A percentile compares a stretch with the other conserved stretches of the same genome.
Evolutionary conservation across 805 yeast genomes (phyloP).

Genomic region (Hanseniaspora clermontiae): DNA sequence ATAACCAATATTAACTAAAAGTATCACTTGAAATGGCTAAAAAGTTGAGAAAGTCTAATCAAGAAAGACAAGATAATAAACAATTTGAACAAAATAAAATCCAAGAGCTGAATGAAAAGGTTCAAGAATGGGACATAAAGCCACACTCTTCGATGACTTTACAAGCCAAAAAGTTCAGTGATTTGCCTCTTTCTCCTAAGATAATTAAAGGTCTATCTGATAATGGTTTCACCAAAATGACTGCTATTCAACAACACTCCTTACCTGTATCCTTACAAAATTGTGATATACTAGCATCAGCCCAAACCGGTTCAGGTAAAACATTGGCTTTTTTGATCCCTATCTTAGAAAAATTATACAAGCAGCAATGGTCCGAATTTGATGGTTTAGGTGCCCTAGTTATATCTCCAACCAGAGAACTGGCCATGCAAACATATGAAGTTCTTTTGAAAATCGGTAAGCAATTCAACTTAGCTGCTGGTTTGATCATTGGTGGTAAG

Average conservation of each 20-base stretch:
- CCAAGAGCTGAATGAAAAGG: slow-evolving; percentile 36
- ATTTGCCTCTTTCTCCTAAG: slow-evolving; percentile 58
- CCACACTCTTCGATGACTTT: slow-evolving; percentile 14
- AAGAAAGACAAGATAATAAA: slow-evolving; percentile 31
- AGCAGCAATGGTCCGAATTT: slow-evolving; percentile 61
- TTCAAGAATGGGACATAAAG: slow-evolving; percentile 42
- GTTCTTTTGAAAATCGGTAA: slow-evolving; percentile 74
- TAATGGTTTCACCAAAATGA: slow-evolving; percentile 65
- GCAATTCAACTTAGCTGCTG: slow-evolving; percentile 66
- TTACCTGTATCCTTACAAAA: slow-evolving; percentile 69
- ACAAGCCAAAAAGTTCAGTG: slow-evolving; percentile 45
- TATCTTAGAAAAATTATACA: slow-evolving; percentile 53
- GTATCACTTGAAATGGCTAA: too few relatives aligned
- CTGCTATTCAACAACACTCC: slow-evolving; percentile 74
- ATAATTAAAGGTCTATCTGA: slow-evolving; percentile 63
- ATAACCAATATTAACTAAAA: too few relatives aligned
- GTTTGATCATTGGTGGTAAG: slow-evolving; percentile 87
- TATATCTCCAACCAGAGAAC: slow-evolving; percentile 84
- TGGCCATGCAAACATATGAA: slow-evolving; percentile 82
- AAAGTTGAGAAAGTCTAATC: slow-evolving; percentile 25
- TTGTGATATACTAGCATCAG: slow-evolving; percentile 72
- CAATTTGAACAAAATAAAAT: slow-evolving; percentile 28
- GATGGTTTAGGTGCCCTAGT: slow-evolving; percentile 86
- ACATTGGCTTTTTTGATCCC: slow-evolving; percentile 81
- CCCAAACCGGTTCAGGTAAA: slow-evolving; percentile 76